phyloP scores from a whole-genome alignment of 176 grass and related monocot species.

The Areca catechu region DNA sequence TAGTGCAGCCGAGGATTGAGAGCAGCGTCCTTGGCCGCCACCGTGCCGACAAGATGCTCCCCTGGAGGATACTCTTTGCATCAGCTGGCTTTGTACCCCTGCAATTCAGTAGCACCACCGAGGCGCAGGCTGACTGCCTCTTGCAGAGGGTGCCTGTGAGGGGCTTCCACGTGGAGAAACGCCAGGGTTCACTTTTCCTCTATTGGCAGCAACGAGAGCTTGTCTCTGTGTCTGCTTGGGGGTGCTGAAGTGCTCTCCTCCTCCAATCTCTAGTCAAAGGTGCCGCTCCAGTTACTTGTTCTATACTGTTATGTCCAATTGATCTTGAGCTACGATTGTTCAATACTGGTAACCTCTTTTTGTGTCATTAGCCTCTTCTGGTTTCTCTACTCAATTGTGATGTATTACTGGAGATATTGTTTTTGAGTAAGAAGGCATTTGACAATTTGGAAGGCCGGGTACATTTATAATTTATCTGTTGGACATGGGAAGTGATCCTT shows the following conservation, averaged over 20 bases:
- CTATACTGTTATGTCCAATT: too few species aligned
- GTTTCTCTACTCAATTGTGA: too few species aligned
- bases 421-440: too few species aligned
- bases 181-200: slow-evolving; percentile 46
- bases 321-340: too few species aligned
- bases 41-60: slow-evolving; percentile 30
- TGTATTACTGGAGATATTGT: too few species aligned
- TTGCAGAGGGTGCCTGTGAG: slow-evolving; percentile 72
- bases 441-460: too few species aligned
- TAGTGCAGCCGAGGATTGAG: slow-evolving; percentile 73
- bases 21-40: slow-evolving; percentile 43
- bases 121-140: slow-evolving; percentile 78
- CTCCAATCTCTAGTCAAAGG: background rate
- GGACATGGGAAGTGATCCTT: too few species aligned
- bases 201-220: slow-evolving; percentile 65
- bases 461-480: too few species aligned
- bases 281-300: too few species aligned
- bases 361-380: too few species aligned
- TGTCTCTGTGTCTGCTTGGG: slow-evolving; percentile 70
- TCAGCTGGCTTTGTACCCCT: slow-evolving; percentile 44
- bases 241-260: slow-evolving; percentile 36
- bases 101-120: slow-evolving; percentile 48
- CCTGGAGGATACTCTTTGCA: slow-evolving; percentile 58
- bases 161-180: slow-evolving; percentile 79
- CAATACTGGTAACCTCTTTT: too few species aligned